Percentiles rank a stretch among this genome's conserved stretches.
phyloP scores from a whole-genome alignment of 345 rosid genomes.

The Physaria fendleri region DNA sequence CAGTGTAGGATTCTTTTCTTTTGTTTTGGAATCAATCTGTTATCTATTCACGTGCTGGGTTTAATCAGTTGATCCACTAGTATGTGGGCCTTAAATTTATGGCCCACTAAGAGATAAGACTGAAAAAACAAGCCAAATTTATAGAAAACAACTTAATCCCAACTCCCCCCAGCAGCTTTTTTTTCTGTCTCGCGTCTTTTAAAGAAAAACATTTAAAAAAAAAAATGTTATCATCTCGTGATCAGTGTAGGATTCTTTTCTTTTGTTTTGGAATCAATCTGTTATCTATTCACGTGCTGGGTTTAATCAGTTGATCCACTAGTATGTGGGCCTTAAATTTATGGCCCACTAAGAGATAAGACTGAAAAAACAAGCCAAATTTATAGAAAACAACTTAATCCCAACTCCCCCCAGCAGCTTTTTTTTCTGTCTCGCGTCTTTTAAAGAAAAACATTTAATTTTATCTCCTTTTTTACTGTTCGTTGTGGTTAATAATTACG shows the following conservation, averaged over 20 bases:
- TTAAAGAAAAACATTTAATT: not conserved
- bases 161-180: constrained; percentile 16
- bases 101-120: constrained; percentile 25
- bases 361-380: too few relatives aligned
- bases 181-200: not conserved
- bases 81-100: constrained; percentile 1
- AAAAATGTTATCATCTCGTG: too few relatives aligned
- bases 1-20: too few relatives aligned
- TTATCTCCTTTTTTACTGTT: not conserved
- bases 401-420: constrained; percentile 13
- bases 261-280: too few relatives aligned
- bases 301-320: constrained; percentile 7
- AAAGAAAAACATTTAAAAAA: too few relatives aligned
- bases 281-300: constrained; percentile 26
- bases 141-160: not conserved
- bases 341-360: constrained; percentile 26
- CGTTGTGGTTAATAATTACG: not conserved
- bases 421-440: constrained; percentile 2
- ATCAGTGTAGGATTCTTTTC: too few relatives aligned
- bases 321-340: not conserved
- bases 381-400: too few relatives aligned
- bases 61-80: constrained; percentile 5
- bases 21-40: too few relatives aligned
- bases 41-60: constrained; percentile 25
- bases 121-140: too few relatives aligned